These are phyloP conservation scores for Polytrichum commune DNA, from an alignment of 225 moss, liverwort and hornwort genomes.

Conservation along the genomic window DNA sequence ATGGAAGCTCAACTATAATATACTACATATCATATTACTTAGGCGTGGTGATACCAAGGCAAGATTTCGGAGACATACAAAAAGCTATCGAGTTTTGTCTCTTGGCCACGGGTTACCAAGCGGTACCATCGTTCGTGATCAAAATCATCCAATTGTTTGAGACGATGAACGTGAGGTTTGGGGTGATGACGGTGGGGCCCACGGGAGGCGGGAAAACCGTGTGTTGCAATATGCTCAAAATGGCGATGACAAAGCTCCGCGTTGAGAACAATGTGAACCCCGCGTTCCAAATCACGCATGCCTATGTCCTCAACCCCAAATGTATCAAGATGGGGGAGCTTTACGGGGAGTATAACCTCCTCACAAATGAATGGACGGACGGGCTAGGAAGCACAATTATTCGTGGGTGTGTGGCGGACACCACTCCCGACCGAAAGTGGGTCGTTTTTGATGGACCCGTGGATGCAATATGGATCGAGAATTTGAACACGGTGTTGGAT, in stretches of 20 bases:
- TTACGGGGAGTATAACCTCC: constrained; percentile 77
- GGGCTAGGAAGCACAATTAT: constrained; percentile 83
- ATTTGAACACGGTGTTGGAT: constrained; percentile 81
- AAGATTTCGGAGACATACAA: constrained; percentile 91
- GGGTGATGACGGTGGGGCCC: constrained; percentile 90
- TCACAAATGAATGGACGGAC: constrained; percentile 91
- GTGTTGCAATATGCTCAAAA: constrained; percentile 69
- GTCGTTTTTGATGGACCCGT: constrained; percentile 93
- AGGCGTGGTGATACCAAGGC: constrained; percentile 76
- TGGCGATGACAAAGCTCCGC: constrained; percentile 75
- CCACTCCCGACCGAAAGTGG: constrained; percentile 66
- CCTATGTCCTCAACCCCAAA: constrained; percentile 70
- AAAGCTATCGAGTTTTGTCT: constrained; percentile 66
- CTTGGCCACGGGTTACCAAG: constrained; percentile 46
- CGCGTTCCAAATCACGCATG: constrained; percentile 66
- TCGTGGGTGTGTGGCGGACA: constrained; percentile 66
- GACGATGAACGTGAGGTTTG: constrained; percentile 89
- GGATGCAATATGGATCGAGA: constrained; percentile 96
- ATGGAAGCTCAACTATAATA: not conserved
- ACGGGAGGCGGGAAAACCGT: constrained; percentile 79
- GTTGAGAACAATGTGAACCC: constrained; percentile 37
- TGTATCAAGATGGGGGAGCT: constrained; percentile 93
- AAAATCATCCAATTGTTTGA: constrained; percentile 89
- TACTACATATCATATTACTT: too few species aligned
- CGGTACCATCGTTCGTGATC: constrained; percentile 51